Base-by-base conservation (phyloP, 176 grass and related monocot species). In the Puccinellia tenuiflora region DNA sequence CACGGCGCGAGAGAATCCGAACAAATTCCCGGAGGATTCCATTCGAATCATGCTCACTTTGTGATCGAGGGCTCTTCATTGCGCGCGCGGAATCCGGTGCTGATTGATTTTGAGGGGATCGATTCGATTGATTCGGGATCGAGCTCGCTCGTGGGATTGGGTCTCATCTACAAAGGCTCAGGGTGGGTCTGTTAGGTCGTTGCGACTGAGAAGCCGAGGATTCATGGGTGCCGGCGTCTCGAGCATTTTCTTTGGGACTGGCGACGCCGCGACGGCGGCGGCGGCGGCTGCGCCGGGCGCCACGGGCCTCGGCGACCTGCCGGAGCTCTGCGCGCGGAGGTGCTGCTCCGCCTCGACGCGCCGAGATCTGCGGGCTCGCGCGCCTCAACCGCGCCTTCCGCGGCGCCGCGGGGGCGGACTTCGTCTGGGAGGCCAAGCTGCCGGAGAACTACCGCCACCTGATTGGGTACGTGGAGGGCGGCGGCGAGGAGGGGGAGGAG, bases 341-440 rank as follows among this genome's bases (percentile, higher is more conserved):
- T 97, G 48, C 84, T 97, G 51, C 64, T 89, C 21, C 85, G 91
- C 24, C 92, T 97, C 25, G 92, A 94, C 57, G 88, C 92, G 62
- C 76, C 85, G 22, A 97, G 86, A 97, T 97, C 79, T 97, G 95
- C 85, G 79, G 63, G 13, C 77, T 89, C 45, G 95, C 92, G 40
- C 76, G 78, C n/a, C 79, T 97, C 45, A 92, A 92, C 85, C 86
- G 59, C 73, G 88, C 83, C 5, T 97, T 97, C 68, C 75, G 92
- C 5, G 90, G 88, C 42, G 95, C 92, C 0, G 95, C 92, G 1
- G 87, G 90, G 51, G 90, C 95, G 0, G 92, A 97, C 70, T 93
- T 94, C 57, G 90, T 97, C 15, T 97, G 95, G 95, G 88, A 97
- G 79, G 89, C 88, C 38, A 97, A 97, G 89, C 83, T 97, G 60